phyloP scores from a whole-genome alignment of 352 stramenopile genomes.

The Pythium rhizo-oryzae region DNA sequence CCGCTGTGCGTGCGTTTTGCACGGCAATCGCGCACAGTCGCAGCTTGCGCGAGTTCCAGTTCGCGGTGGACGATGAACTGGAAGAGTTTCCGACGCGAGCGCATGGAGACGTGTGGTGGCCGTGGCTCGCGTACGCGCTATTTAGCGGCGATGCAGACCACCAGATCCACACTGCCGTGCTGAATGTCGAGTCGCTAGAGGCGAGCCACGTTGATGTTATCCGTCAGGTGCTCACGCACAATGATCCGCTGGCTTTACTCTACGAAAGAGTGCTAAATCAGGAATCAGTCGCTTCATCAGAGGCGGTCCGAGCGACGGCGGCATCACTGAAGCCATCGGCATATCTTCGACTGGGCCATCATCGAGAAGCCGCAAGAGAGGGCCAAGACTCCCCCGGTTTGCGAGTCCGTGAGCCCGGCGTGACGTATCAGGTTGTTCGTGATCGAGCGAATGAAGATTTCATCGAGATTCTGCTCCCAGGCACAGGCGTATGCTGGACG shows the following conservation, averaged over 20 bases:
- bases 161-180: slow-evolving; percentile 2
- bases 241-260: slow-evolving; percentile 16
- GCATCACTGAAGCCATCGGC: slow-evolving; percentile 15
- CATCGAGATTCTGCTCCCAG: slow-evolving; percentile 23
- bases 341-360: slow-evolving; percentile 19
- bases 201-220: slow-evolving; percentile 3
- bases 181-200: slow-evolving; percentile 9
- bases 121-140: slow-evolving; percentile 24
- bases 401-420: slow-evolving; percentile 19
- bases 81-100: slow-evolving; percentile 9
- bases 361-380: not conserved
- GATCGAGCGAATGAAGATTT: slow-evolving; percentile 15
- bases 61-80: not conserved
- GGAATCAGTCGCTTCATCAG: not conserved
- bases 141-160: slow-evolving; percentile 24
- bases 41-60: slow-evolving; percentile 12
- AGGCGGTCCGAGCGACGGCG: slow-evolving; percentile 1
- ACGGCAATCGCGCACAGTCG: slow-evolving; percentile 23
- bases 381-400: not conserved
- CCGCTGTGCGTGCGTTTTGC: slow-evolving; percentile 19
- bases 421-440: slow-evolving; percentile 25
- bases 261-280: not conserved
- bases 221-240: slow-evolving; percentile 15
- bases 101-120: slow-evolving; percentile 14
- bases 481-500: slow-evolving; percentile 19